Base-by-base conservation (phyloP, 139 green algal species). In the Chlamydomonas schloesseri region DNA sequence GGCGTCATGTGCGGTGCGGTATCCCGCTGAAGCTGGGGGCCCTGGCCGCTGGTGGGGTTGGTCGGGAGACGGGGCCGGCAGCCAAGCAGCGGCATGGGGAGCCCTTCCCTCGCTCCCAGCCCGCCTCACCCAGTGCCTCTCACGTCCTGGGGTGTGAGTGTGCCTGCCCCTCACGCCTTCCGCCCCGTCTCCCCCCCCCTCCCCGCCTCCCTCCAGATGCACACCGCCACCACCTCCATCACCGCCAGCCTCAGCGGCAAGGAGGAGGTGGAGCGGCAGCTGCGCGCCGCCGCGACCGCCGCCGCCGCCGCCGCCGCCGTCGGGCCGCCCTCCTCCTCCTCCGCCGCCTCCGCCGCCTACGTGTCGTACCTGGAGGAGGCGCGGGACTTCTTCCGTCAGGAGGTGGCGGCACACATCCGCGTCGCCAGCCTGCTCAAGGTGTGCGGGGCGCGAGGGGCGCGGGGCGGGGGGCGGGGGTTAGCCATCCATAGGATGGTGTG, bases 341-440 rank as follows among this genome's bases (percentile, higher is more conserved):
- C 60, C 26, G 26, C 78, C 31, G 75, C 78, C 10, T 87, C 81
- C 29, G 71, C 36, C 31, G 28, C 55, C 36, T 87, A 94, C 47
- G 42, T 50, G 42, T 50, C 42, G 6, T 50, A 50, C 42, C 76
- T 92, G 47, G 82, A 80, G 33, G 91, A 95, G 50, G 87, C 86
- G 55, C 65, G 88, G 33, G 69, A 60, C 55, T 50, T 91, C 36
- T 94, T 93, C 69, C 71, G 88, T 8, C 86, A 94, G 17, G 88
- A 94, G 29, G 86, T 92, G 1, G 58, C 90, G 20, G 87, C 88
- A 73, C 80, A 46, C 69, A 86, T 92, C 76, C 91, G 92, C 31
- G 64, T 83, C 31, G 86, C 71, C 69, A 73, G 73, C 37, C 96
- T 94, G 94, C 90, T 89, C 62, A 78, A 90, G 73, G 88, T 90